Base-by-base conservation (phyloP, 2,329 filamentous ascomycete genomes). In the Alternaria sp. region DNA sequence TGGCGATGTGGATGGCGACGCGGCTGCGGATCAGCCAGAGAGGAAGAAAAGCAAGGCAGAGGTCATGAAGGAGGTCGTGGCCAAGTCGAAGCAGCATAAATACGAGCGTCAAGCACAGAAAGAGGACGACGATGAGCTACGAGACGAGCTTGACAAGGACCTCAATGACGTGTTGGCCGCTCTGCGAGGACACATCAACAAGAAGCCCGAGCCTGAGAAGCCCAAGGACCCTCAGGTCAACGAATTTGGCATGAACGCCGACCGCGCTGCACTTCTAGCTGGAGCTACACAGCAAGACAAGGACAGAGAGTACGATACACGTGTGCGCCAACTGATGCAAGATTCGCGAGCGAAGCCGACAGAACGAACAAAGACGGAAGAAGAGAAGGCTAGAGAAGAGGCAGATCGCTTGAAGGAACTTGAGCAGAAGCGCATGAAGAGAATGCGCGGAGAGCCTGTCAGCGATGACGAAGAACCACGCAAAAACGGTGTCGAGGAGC, bases 1-100 rank as follows among this genome's bases (percentile, higher is more conserved):
- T 3, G 83, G 80, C 5, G 83, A 83, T 6, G 66, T 67, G 8
- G 69, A 62, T 1, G 68, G 44, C 8, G 72, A 67, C 14, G 72
- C 59, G 14, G 63, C 61, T 4, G 83, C 82, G 6, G 83, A 82
- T 0, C 82, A 89, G 64, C 93, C 93, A 0, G 91, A 94, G 70
- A 87, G 90, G 60, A 97, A 97, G 79, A 99, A 97, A 82, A 90
- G 90, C 3, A 98, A 97, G 81, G 91, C 95, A 54, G 95, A 99
- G 79, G 92, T 99, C 51, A 97, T 98, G 92, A 91, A 97, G 73
- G 96, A 99, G 79, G 86, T 99, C 62, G 97, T 99, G 67, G 92
- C 94, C 62, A 99, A 99, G 80, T 98, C 94, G 1, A 99, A 99
- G 76, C 85, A 92, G 63, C 87, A 97, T 85, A 98, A 97, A 80